Evolutionary conservation across 495 filamentous ascomycete genomes (phyloP), one percentile per base, ranked within the genome.

Genomic region (Cetradonia linearis): DNA sequence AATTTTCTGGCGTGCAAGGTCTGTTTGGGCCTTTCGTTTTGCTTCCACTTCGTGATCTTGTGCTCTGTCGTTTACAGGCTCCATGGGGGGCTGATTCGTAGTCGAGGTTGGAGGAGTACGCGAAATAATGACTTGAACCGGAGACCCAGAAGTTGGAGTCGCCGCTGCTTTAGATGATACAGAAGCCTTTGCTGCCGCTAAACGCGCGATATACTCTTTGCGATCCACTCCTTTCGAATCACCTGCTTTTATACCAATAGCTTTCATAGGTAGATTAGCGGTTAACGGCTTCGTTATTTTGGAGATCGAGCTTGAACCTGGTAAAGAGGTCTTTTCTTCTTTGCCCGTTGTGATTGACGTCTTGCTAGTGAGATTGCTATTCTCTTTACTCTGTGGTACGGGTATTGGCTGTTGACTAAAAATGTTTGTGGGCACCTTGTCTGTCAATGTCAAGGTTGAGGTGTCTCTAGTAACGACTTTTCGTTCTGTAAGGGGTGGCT

Each of bases 201-300:
- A 81, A 47, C 82, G 79, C 20, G 87, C 86, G 65, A 88, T 88
- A 44, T 87, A 79, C 62, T 89, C 86, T 63, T 89, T 89, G 33
- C 87, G 78, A 64, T 88, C 85, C 65, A 89, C 74, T 9, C 81
- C 77, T 63, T 81, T 83, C 5, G 60, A 62, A 8, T 68, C 64
- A 18, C 63, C 55, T 59, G 58, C n/a, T 66, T 55, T 61, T 25
- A 37, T 18, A 25, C 50, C 50, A 23, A 49, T 34, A 42, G 16
- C 37, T 47, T 61, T 61, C 30, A 27, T 49, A 7, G 40, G 25
- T 6, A 34, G 14, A 20, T 37, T 61, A 2, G 31, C 16, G 25
- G 2, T 36, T 25, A 38, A 46, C 28, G 59, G 23, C 28, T 61
- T 61, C 5, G 25, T 20, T 23, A 3, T 11, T 20, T 55, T 61